These are phyloP conservation scores for Castanea sativa DNA, from an alignment of 306 rosid species.

Conservation along the genomic window DNA sequence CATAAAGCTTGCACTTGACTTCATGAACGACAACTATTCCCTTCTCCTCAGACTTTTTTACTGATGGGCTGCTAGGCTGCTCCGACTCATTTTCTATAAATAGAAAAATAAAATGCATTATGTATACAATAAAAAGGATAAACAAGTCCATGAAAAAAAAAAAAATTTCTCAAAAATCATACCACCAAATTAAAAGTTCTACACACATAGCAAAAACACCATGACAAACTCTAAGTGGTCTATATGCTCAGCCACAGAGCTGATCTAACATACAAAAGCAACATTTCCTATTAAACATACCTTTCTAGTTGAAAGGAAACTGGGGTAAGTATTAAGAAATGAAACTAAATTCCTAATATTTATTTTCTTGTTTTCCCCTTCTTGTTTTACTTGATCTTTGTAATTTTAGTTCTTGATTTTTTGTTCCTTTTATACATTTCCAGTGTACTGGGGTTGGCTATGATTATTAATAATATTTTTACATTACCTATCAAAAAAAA, in stretches of 20 bases:
- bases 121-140: neutral
- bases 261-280: neutral
- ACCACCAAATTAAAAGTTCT: neutral
- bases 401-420: too few species aligned
- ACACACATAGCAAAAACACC: neutral
- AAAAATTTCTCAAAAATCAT: neutral
- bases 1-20: conserved; percentile 93
- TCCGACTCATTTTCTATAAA: conserved; percentile 65
- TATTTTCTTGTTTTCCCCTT: too few species aligned
- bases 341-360: neutral
- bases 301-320: neutral
- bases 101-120: conserved; percentile 26
- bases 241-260: neutral
- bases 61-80: conserved; percentile 96
- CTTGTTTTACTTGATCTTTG: too few species aligned
- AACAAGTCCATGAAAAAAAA: neutral
- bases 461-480: too few species aligned
- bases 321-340: neutral
- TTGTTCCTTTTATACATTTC: too few species aligned
- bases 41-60: conserved; percentile 82
- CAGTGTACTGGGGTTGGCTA: too few species aligned
- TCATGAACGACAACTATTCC: conserved; percentile 87
- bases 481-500: too few species aligned
- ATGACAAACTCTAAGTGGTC: neutral
- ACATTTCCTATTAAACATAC: neutral